phyloP scores from a whole-genome alignment of 345 rosid genomes.

The Sisymbrium altissimum region DNA sequence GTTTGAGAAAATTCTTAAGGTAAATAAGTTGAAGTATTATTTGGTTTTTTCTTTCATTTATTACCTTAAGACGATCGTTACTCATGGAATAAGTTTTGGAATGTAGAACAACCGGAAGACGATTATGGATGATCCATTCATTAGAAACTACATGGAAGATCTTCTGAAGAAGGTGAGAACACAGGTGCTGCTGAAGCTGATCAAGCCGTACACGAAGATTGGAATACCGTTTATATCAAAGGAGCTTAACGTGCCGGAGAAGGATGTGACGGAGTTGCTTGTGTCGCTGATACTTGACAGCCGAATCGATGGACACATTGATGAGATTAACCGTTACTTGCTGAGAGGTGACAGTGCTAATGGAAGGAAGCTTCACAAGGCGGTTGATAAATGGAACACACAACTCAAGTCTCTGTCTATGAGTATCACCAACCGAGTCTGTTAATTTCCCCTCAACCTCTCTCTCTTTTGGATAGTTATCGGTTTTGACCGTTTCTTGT shows the following conservation, averaged over 20 bases:
- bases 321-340: slow-evolving; percentile 85
- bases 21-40: slow-evolving; percentile 22
- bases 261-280: slow-evolving; percentile 85
- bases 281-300: slow-evolving; percentile 90
- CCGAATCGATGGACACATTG: slow-evolving; percentile 93
- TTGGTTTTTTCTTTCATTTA: not conserved
- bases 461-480: not conserved
- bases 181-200: slow-evolving; percentile 95
- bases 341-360: slow-evolving; percentile 94
- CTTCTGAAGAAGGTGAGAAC: slow-evolving; percentile 95
- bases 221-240: slow-evolving; percentile 88
- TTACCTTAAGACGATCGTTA: not conserved
- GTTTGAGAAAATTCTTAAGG: slow-evolving; percentile 98
- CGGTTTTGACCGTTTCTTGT: not conserved
- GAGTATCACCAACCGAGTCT: slow-evolving; percentile 68
- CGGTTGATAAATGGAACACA: slow-evolving; percentile 94
- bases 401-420: slow-evolving; percentile 73
- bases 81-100: not conserved
- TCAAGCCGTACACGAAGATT: slow-evolving; percentile 93
- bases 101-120: slow-evolving; percentile 86
- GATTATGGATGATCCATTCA: slow-evolving; percentile 97
- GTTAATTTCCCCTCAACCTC: slow-evolving; percentile 22
- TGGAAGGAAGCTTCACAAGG: slow-evolving; percentile 89
- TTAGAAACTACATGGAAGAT: slow-evolving; percentile 96
- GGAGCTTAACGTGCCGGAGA: slow-evolving; percentile 95